Base-by-base conservation (phyloP, 2,329 filamentous ascomycete species). In the Sphaerostilbella broomeana region DNA sequence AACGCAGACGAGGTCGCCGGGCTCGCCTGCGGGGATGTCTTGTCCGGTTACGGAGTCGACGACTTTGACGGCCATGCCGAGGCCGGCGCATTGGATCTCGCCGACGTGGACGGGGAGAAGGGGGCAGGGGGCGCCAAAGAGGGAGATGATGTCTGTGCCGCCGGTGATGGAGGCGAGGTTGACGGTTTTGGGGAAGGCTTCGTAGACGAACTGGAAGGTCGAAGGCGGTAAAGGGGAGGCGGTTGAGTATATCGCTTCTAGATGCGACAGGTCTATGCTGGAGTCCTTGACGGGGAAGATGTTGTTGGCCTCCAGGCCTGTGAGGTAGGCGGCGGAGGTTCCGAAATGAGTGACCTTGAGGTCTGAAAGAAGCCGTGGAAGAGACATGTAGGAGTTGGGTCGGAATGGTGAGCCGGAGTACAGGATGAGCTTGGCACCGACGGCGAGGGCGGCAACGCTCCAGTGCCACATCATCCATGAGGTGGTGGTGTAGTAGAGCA, bases 391-490 rank as follows among this genome's bases (percentile, higher is more conserved):
- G 36, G 84, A 84, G 42, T 84, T 70, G 0, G 84, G 85, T 34
- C 75, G 73, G 68, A 97, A 97, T 0, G 92, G 92, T 0, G 86
- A 94, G 33, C 92, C 92, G 38, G 94, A 86, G 62, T 95, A 98
- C 4, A 97, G 72, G 15, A 97, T 73, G 10, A 97, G 69, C 0
- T 86, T 90, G 9, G 85, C 77, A 38, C 90, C 90, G 20, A 79
- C 81, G 8, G 89, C 85, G 4, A 97, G 77, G 5, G 82, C 86
- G 1, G 86, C 90, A 15, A 95, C 76, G 27, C 89, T 81, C 89
- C 90, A 97, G 60, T 97, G 90, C 88, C 89, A 95, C 90, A 97
- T 97, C 89, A 98, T 97, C 92, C 89, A 95, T 0, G 87, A 94
- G 9, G 84, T 88, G 4, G 89, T 95, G 1, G 88, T 95, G 65